These are phyloP conservation scores for Coniella vitis DNA, from an alignment of 2,329 filamentous ascomycete species.

Conservation along the genomic window DNA sequence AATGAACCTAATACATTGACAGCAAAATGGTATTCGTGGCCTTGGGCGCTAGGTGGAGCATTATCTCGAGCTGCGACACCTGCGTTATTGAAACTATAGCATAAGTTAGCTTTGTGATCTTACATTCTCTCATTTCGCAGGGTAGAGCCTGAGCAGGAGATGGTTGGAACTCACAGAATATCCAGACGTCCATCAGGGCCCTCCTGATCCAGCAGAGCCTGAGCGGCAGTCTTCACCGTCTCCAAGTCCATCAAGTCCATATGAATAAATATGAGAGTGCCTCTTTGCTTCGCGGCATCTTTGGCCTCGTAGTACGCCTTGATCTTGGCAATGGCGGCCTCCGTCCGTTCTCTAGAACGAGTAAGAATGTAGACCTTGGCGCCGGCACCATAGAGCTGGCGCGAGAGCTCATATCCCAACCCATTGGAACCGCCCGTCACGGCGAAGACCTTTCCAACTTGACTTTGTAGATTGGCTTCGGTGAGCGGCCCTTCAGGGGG, in stretches of 20 bases:
- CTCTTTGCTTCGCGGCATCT: not conserved
- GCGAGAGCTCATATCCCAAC: constrained; percentile 40
- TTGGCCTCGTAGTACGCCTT: constrained; percentile 11
- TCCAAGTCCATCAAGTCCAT: constrained; percentile 19
- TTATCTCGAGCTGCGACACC: constrained; percentile 19
- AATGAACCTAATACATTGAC: constrained; percentile 18
- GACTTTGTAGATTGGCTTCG: constrained; percentile 16
- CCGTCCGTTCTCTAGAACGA: constrained; percentile 24
- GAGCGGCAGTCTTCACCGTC: constrained; percentile 15
- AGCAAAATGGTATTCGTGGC: constrained; percentile 20
- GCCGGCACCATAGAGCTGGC: constrained; percentile 42
- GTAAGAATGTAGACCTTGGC: constrained; percentile 46
- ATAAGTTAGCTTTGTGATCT: not conserved
- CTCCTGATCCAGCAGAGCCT: constrained; percentile 14
- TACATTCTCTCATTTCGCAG: not conserved
- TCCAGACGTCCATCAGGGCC: constrained; percentile 16
- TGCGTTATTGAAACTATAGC: constrained; percentile 18
- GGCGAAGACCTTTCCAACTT: constrained; percentile 27
- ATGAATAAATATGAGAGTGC: constrained; percentile 17
- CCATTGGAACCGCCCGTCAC: constrained; percentile 32
- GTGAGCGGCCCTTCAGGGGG: constrained; percentile 17
- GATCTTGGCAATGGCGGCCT: constrained; percentile 19
- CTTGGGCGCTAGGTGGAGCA: constrained; percentile 16
- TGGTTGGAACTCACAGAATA: constrained; percentile 9
- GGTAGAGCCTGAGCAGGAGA: too few species aligned